Evolutionary conservation across 1,284 basidiomycete species (phyloP), one percentile per base, ranked within the genome.

Genomic region (Naganishia cerealis): DNA sequence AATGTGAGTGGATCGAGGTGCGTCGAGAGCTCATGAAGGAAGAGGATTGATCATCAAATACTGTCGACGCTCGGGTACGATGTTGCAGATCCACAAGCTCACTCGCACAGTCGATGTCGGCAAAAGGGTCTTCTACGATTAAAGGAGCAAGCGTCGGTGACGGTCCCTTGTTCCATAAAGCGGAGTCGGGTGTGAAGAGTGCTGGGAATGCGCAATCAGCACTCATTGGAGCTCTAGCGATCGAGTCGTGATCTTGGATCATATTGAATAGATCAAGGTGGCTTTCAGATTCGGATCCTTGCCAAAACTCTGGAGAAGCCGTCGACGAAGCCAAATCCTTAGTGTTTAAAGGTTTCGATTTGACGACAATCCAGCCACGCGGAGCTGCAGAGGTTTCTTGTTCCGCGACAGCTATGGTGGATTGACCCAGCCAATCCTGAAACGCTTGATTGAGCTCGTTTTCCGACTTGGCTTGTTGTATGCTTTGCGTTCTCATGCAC

Each of bases 41-140:
- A n/a, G 61, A 63, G 15, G 50, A 15, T 6, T 63, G 61, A 5
- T 63, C 61, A 18, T 63, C 61, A 24, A 63, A 63, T 21, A 36
- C 50, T 12, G 61, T 53, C 0, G 61, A 63, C 2, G 61, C 50
- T 39, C 61, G 61, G 12, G 50, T 43, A 18, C 48, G 50, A 10
- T 38, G 52, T 9, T 63, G 18, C 50, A 63, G 29, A 24, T 63
- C 61, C 9, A 21, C 10, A 18, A 63, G 50, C 26, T 63, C 61
- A 38, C 50, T 63, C n/a, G 61, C 29, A n/a, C 21, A 21, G n/a
- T 53, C 61, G 18, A 63, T 54, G 39, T 70, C 69, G 33, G 62
- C 69, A 54, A 70, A 57, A 7, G 69, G 66, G 55, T 70, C 69
- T 38, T 70, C 69, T 26, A 67, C 42, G 36, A 70, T 57, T n/a